phyloP scores from a whole-genome alignment of 495 filamentous ascomycete species.

The Podospora conica region DNA sequence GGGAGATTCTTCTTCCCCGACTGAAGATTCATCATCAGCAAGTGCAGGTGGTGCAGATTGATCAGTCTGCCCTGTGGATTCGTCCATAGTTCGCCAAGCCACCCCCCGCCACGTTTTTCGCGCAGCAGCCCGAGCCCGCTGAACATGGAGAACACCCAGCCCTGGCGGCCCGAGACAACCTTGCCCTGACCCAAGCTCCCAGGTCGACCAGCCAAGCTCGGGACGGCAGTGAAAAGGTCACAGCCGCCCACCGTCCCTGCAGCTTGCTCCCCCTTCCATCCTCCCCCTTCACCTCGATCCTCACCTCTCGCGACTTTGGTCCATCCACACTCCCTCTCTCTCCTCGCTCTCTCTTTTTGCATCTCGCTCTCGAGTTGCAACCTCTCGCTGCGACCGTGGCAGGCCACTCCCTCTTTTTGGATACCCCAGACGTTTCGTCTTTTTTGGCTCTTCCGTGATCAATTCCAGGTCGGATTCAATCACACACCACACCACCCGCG shows the following conservation, averaged over 20 bases:
- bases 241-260: not conserved
- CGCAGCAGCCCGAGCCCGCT: not conserved
- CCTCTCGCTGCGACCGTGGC: not conserved
- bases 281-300: not conserved
- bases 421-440: not conserved
- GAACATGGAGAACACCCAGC: not conserved
- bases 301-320: not conserved
- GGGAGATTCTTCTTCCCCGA: not conserved
- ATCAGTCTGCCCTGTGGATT: not conserved
- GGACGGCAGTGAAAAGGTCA: not conserved
- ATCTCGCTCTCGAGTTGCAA: not conserved
- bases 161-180: not conserved
- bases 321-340: not conserved
- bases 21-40: no score
- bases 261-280: not conserved
- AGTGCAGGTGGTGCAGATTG: no score
- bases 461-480: not conserved
- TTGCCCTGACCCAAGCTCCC: no score
- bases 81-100: not conserved
- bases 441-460: no score
- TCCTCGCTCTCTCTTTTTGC: not conserved
- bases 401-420: not conserved
- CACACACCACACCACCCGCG: not conserved
- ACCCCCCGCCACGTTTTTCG: not conserved
- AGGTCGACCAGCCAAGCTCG: no score